Base-by-base conservation (phyloP, 108 stramenopile species). In the Tribonema minus region DNA sequence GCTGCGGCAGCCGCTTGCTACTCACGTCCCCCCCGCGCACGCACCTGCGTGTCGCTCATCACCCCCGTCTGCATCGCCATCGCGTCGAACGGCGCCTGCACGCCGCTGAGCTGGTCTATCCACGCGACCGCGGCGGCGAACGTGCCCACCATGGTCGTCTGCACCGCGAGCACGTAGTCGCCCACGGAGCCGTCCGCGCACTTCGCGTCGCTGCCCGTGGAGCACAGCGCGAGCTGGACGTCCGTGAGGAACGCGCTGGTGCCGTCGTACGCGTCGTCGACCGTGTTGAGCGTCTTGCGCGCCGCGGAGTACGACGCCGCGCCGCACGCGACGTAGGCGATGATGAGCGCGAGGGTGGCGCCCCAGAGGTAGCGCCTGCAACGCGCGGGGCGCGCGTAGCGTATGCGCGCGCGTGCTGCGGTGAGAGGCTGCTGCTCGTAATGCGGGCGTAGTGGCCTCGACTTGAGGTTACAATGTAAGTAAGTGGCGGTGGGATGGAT, bases 221-320 rank as follows among this genome's bases (percentile, higher is more conserved):
- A 37, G 66, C 77, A 78, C 2, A 78, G 65, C 2, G 77, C 77
- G 0, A 41, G 23, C 68, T 78, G 77, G 26, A 69, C 1, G 2
- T 29, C 15, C 0, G 77, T 61, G 25, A 78, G 12, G 7, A 78
- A 36, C 4, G 39, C 61, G 23, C 65, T 40, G 27, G 64, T 65
- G 3, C 73, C 73, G 12, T 75, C 73, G 46, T 65, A 75, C 15
- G 65, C 65, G 0, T 32, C n/a, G 12, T 3, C 64, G 46, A 65
- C 64, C 7, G 73, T 15, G 46, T 54, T 54, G 46, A 54, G 46
- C 46, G 20, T 54, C 46, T 54, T 54, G 46, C 9, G 46, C 46
- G 20, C 46, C 9, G 15, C 46, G 20, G 46, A 54, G 46, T 54
- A 54, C 9, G 46, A 9, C 20, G 46, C 46, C 9, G 46, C 46